Evolutionary conservation across 129 eudicot genomes (phyloP), one percentile per base, ranked within the genome.

Genomic region (Centaurea solstitialis): DNA sequence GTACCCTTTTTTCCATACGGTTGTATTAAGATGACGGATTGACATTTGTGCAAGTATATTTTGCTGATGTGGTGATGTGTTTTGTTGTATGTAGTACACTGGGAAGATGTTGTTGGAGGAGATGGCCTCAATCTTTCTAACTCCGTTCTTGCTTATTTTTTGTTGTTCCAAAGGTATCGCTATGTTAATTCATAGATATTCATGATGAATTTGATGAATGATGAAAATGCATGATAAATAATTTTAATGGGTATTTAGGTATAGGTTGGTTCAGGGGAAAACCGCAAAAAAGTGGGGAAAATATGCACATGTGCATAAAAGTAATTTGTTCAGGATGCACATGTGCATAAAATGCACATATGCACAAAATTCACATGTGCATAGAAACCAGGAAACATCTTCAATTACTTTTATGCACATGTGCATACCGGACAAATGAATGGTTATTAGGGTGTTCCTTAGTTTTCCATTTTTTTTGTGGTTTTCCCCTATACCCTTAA

Each of bases 21-120:
- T 21, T 61, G 6, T 41, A 40, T 17, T 73, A 30, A 11, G 22
- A 22, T 43, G 47, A 73, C n/a, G 35, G 18, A 20, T 21, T 12
- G 45, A 69, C 0, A 13, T 71, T 70, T 70, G 50, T 33, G 61
- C 13, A 53, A 4, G 22, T 57, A 8, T 33, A 33, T 33, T 3
- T 30, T 64, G 28, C 79, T 80, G 35, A 80, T 4, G 66, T 50
- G 78, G 78, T 65, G 17, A 70, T 20, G 72, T 68, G 18, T 79
- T 73, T 22, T 79, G 28, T 72, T 50, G 6, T 57, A 73, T 86
- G 88, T 89, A 95, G 99, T 95, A 92, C 80, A 91, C 97, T 0
- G 98, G 94, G 53, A 92, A 92, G 97, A 95, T 92, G 99, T 67
- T 91, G 66, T 78, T 95, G 74, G 99, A 95, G 82, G 99, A 92